phyloP scores from a whole-genome alignment of 2,329 filamentous ascomycete genomes.

The Colletotrichum agaves region DNA sequence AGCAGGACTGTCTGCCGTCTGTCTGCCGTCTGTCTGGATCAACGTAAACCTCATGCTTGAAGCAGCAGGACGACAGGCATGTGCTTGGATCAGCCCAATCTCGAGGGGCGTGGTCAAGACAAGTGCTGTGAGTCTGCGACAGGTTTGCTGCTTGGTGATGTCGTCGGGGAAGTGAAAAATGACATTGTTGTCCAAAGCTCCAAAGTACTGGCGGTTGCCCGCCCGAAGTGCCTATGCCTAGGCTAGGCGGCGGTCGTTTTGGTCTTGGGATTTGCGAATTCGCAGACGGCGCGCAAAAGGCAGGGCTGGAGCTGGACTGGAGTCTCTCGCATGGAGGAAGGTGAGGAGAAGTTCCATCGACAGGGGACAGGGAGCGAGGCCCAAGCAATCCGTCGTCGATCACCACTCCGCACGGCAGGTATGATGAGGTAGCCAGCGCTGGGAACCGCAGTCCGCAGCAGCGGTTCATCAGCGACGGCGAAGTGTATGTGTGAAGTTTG shows the following conservation, averaged over 20 bases:
- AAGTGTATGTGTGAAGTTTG: slow-evolving; percentile 11
- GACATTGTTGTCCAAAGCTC: background rate
- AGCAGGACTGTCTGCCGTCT: background rate
- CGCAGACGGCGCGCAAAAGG: background rate
- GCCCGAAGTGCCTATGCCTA: background rate
- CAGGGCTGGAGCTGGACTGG: slow-evolving; percentile 2
- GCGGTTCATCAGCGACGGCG: background rate
- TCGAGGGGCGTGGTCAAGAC: background rate
- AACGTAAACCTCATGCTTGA: slow-evolving; percentile 5
- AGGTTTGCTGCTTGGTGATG: background rate
- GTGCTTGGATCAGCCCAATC: background rate
- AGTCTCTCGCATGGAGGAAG: slow-evolving; percentile 4
- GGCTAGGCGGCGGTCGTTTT: background rate
- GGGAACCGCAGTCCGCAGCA: background rate
- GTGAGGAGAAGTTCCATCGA: slow-evolving; percentile 11
- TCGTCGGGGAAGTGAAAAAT: slow-evolving; percentile 3
- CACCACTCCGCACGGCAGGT: background rate
- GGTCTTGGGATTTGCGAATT: background rate
- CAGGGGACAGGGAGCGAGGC: slow-evolving; percentile 18
- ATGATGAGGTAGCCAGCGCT: background rate
- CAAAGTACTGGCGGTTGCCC: background rate
- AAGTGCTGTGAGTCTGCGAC: background rate
- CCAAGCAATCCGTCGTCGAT: slow-evolving; percentile 1
- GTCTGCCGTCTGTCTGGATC: background rate
- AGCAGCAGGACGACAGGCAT: background rate